phyloP scores from a whole-genome alignment of 257 asterid genomes.

The Przewalskia tangutica region DNA sequence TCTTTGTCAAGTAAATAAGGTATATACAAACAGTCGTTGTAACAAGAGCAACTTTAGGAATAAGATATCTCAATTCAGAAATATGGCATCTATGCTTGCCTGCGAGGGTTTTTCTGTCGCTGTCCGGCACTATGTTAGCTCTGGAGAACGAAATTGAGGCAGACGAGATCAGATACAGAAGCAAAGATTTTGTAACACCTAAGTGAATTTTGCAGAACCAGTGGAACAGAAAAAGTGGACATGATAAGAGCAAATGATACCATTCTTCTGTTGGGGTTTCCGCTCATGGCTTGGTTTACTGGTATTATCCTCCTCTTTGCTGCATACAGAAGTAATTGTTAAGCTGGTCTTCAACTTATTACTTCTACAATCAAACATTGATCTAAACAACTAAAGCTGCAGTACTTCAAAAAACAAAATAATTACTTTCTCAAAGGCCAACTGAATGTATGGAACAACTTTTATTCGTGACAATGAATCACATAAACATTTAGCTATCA shows the following conservation, averaged over 20 bases:
- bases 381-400: not conserved
- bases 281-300: conserved; percentile 38
- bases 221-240: not conserved
- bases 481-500: not conserved
- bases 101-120: conserved; percentile 85
- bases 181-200: not conserved
- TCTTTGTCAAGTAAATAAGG: not conserved
- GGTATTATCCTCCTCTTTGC: conserved; percentile 51
- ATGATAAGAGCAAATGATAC: conserved; percentile 22
- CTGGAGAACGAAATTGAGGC: conserved; percentile 19
- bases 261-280: conserved; percentile 63
- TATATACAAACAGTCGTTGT: not conserved
- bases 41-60: not conserved
- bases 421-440: not conserved
- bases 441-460: not conserved
- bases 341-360: not conserved
- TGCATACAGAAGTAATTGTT: conserved; percentile 27
- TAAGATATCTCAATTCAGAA: not conserved
- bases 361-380: not conserved
- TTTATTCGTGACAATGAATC: not conserved
- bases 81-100: conserved; percentile 28
- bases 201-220: not conserved
- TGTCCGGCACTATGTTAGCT: conserved; percentile 56
- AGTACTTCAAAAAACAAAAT: not conserved
- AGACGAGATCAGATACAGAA: not conserved